Conservation (phyloP, 2,329 filamentous ascomycete species). For the Apiospora aurea region DNA sequence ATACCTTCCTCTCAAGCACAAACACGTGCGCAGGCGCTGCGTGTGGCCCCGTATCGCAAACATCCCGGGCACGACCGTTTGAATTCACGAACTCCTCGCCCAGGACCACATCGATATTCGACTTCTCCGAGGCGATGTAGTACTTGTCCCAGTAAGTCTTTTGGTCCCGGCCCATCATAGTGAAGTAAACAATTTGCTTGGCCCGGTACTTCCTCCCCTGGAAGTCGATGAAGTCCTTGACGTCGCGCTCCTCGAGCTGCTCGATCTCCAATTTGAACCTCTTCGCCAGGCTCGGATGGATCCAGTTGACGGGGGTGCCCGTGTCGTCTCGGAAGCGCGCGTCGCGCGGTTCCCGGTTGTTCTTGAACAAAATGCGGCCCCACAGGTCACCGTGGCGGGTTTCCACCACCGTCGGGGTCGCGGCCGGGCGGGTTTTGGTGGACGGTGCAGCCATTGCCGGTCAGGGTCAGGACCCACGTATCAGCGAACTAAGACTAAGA, state of each 20-base stretch:
- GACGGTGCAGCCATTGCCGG: not conserved
- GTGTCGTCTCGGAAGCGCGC: conserved; percentile 27
- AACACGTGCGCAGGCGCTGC: not conserved
- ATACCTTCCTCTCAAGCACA: not conserved
- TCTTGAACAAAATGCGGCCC: conserved; percentile 9
- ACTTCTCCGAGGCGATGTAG: conserved; percentile 22
- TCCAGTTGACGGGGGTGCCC: conserved; percentile 28
- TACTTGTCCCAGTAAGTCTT: conserved; percentile 21
- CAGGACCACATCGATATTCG: conserved; percentile 23
- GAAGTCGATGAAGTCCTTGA: conserved; percentile 13
- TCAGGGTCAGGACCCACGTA: not conserved
- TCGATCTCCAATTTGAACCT: conserved; percentile 23
- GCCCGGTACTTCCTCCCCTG: not conserved
- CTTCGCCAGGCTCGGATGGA: conserved; percentile 24
- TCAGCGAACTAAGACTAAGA: not conserved
- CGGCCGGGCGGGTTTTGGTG: not conserved
- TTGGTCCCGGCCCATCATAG: conserved; percentile 16
- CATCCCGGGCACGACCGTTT: conserved; percentile 8
- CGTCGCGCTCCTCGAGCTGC: conserved; percentile 6
- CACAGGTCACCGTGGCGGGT: conserved; percentile 20
- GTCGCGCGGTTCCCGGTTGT: conserved; percentile 10
- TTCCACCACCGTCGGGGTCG: not conserved
- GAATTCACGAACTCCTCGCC: conserved; percentile 22
- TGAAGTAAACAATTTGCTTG: conserved; percentile 19
- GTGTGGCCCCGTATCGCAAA: not conserved